Base-by-base conservation (phyloP, 1,139 yeast species). In the Suhomyces coccinellae region DNA sequence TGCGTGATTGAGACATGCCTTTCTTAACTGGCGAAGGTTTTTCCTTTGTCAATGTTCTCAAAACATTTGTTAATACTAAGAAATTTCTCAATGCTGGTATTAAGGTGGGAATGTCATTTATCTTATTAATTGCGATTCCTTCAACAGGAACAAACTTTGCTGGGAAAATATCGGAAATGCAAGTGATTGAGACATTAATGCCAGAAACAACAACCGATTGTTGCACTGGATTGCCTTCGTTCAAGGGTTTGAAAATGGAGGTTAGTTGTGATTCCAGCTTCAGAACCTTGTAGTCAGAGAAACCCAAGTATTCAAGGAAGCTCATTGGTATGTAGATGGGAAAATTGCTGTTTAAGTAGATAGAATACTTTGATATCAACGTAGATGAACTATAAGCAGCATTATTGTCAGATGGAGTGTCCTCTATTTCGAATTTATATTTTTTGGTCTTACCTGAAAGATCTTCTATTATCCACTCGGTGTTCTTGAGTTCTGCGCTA, bases 31-130 rank as follows among this genome's bases (percentile, higher is more conserved):
- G 9, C 10, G 14, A 3, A n/a, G 40, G 26, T 11, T 31, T 33
- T 10, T 33, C 15, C 33, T 41, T 32, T 5, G 16, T 36, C 30
- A 48, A 40, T 4, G 44, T 40, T 33, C 16, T 43, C 32, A 35
- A 43, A 6, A 70, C 41, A 42, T 61, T 66, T 10, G 61, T 48
- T 15, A 72, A 52, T 2, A 66, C 63, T 22, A 67, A 44, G 38
- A 60, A 65, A 51, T 67, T 73, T 13, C 78, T 56, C 14, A 71
- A 54, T 0, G 64, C 53, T 1, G 69, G 63, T 4, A 73, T 41
- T 14, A 71, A 42, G 10, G 48, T 50, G 0, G 66, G 49, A 3
- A 72, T 55, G 29, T 65, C 67, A 8, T 47, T 44, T 16, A 71
- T 42, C 27, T 56, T 59, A 22, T 55, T 53, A 13, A 71, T 51